phyloP scores from a whole-genome alignment of 2,329 filamentous ascomycete species.

The Phialophora tarda region DNA sequence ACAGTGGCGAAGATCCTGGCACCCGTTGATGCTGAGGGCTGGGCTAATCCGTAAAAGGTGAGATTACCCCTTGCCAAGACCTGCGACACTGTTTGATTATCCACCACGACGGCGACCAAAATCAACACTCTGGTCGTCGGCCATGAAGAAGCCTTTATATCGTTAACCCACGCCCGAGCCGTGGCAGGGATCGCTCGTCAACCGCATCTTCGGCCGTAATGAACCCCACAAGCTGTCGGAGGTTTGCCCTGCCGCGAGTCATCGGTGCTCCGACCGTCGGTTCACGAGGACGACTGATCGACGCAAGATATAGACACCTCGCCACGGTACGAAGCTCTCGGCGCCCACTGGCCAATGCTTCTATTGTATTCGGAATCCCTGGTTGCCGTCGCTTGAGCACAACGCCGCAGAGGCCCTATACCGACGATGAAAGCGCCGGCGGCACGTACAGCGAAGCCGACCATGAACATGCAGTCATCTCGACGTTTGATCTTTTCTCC shows the following conservation, averaged over 20 bases:
- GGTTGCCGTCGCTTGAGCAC: slow-evolving; percentile 12
- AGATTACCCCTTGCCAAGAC: slow-evolving; percentile 6
- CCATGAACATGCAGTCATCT: slow-evolving; percentile 37
- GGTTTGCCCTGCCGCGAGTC: slow-evolving; percentile 13
- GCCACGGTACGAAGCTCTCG: neutral
- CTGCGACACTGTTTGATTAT: neutral
- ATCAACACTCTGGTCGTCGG: neutral
- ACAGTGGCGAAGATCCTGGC: neutral
- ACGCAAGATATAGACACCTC: slow-evolving; percentile 1
- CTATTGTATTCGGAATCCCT: neutral
- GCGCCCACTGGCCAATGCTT: neutral
- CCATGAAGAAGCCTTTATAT: neutral
- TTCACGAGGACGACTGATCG: neutral
- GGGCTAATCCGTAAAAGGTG: neutral
- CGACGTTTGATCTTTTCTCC: slow-evolving; percentile 38
- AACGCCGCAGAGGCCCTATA: slow-evolving; percentile 12
- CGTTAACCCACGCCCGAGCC: no score
- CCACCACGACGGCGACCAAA: neutral
- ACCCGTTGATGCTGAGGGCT: neutral
- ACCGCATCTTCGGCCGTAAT: neutral
- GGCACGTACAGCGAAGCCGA: slow-evolving; percentile 28
- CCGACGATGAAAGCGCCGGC: slow-evolving; percentile 22
- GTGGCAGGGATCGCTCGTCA: neutral
- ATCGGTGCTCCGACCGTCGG: neutral
- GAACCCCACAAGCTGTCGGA: slow-evolving; percentile 7